phyloP scores from a whole-genome alignment of 345 rosid species.

The Pistacia atlantica region DNA sequence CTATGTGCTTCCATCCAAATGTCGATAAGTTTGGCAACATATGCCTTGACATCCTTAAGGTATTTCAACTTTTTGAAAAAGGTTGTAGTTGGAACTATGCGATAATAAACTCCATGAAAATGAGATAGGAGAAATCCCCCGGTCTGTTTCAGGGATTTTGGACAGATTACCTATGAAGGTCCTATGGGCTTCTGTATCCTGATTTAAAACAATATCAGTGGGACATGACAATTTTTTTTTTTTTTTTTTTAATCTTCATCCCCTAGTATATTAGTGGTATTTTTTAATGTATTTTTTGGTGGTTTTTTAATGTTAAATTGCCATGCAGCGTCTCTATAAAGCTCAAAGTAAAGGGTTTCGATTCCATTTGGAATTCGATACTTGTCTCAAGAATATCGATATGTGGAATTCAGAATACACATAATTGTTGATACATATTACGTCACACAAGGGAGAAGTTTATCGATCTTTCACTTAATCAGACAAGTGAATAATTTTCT shows the following conservation, averaged over 20 bases:
- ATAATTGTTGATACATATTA: not conserved
- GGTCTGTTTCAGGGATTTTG: slow-evolving; percentile 7
- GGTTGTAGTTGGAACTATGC: not conserved
- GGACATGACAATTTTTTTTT: not conserved
- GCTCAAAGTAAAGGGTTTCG: not conserved
- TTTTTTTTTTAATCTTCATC: not conserved
- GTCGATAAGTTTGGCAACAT: slow-evolving; percentile 67
- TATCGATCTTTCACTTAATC: not conserved
- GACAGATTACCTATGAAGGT: no score
- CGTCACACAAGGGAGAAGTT: not conserved
- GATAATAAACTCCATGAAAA: not conserved
- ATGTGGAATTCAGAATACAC: not conserved
- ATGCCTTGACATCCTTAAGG: slow-evolving; percentile 80
- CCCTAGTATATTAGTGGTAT: not conserved
- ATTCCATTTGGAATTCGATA: not conserved
- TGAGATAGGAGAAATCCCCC: not conserved
- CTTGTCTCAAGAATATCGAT: not conserved
- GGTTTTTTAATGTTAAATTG: not conserved
- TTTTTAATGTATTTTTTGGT: not conserved
- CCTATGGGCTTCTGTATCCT: not conserved
- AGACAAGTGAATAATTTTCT: not conserved
- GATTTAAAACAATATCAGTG: not conserved
- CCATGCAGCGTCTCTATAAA: not conserved
- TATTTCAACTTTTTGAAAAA: slow-evolving; percentile 16
- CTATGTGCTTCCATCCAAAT: slow-evolving; percentile 73